A percentile compares a stretch with the other conserved stretches of the same genome.
These are phyloP conservation scores for Nigrospora osmanthi DNA, from an alignment of 2,329 filamentous ascomycete genomes.

Conservation along the genomic window DNA sequence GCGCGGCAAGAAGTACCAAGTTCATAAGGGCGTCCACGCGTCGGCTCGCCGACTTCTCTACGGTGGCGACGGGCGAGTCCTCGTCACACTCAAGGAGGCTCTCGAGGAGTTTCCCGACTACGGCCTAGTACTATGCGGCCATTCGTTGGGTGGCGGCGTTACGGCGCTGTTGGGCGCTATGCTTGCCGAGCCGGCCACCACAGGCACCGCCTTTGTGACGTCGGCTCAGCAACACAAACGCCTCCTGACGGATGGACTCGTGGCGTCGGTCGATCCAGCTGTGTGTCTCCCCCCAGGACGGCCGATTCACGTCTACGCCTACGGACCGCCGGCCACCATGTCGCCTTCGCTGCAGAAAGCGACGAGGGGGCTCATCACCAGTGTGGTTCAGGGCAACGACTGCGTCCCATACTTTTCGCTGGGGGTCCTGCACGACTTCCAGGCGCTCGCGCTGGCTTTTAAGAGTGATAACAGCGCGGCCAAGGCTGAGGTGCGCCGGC, in stretches of 20 bases:
- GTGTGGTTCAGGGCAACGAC: conserved; percentile 64
- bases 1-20: conserved; percentile 57
- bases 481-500: conserved; percentile 56
- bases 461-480: conserved; percentile 63
- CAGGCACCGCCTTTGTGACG: conserved; percentile 55
- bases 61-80: conserved; percentile 58
- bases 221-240: conserved; percentile 39
- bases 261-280: conserved; percentile 12
- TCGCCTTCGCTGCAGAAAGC: conserved; percentile 61
- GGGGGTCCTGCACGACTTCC: conserved; percentile 67
- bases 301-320: conserved; percentile 73
- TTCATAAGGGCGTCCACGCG: conserved; percentile 68
- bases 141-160: conserved; percentile 63
- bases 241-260: conserved; percentile 22
- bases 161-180: conserved; percentile 64
- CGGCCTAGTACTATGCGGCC: conserved; percentile 60
- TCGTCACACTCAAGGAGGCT: conserved; percentile 58
- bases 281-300: conserved; percentile 57
- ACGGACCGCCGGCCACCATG: conserved; percentile 67
- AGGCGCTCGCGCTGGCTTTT: conserved; percentile 63
- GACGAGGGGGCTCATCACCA: conserved; percentile 68
- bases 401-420: conserved; percentile 67
- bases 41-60: conserved; percentile 61
- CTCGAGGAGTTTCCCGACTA: conserved; percentile 62
- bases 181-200: conserved; percentile 54